Base-by-base conservation (phyloP, 2,329 filamentous ascomycete genomes). In the Colletotrichum sp. region DNA sequence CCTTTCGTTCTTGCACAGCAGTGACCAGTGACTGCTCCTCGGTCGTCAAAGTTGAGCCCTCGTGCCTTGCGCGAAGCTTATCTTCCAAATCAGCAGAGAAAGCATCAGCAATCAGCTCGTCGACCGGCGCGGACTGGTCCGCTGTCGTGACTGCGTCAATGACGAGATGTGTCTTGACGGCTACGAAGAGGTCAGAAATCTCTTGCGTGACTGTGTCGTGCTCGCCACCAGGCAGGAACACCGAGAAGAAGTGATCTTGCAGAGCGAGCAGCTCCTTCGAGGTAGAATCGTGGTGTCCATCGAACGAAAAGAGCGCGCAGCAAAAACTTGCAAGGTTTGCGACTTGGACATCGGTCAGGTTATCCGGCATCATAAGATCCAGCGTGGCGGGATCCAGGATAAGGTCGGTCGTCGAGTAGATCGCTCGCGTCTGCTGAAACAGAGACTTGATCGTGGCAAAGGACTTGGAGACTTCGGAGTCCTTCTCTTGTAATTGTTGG, bases 71-170 rank as follows among this genome's bases (percentile, higher is more conserved):
- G 13, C 80, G 84, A 61, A 89, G 77, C 58, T 83, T 83, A 13
- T 86, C 85, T 31, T 93, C 87, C 4, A 94, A 81, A 6, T 93
- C 85, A 11, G 87, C 83, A 8, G 88, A 85, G 43, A 94, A 86
- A 5, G 90, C 86, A 67, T 91, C 88, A 13, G 88, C 87, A 18
- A 93, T 80, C 21, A 88, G 83, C 18, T 90, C 88, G 16, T 90
- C 89, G 47, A 76, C 71, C 16, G 86, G 83, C 18, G 79, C 78
- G 66, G 90, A 82, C 18, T 86, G 88, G 69, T 88, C 89, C 1
- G 86, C 84, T 62, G 88, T 81, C 8, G 83, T 84, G 55, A 87
- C 84, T 13, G 86, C 85, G 59, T 88, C 84, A 72, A 93, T 91
- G 64, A 92, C 82, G 72, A 83, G 79, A 63, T 87, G 86, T 1